Evolutionary conservation across 768 basidiomycete species (phyloP).

Genomic region (Lepiota brunneoincarnata): DNA sequence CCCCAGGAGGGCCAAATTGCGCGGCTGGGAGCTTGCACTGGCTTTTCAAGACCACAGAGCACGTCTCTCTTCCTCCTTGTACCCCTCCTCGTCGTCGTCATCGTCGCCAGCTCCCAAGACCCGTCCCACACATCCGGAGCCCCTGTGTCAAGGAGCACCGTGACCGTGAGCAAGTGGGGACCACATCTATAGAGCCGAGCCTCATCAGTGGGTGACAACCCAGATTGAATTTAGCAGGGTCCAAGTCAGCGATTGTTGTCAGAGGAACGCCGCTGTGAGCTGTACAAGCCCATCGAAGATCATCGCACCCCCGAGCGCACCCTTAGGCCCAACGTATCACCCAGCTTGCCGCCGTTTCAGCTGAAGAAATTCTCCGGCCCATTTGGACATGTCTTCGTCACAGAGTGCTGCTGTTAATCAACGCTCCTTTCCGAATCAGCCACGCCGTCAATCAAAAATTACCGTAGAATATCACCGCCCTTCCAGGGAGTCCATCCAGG

Average conservation of each 20-base stretch:
- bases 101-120: neutral
- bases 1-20: neutral
- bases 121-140: neutral
- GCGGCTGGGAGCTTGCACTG: neutral
- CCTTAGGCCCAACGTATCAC: neutral
- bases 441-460: constrained; percentile 54
- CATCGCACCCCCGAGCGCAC: neutral
- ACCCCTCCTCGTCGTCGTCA: neutral
- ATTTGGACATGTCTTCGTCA: constrained; percentile 37
- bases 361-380: neutral
- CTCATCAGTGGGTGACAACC: neutral
- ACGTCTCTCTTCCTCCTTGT: no score
- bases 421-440: constrained; percentile 38
- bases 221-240: neutral
- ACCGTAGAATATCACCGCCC: constrained; percentile 78
- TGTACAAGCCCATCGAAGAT: neutral
- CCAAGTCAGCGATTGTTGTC: constrained; percentile 6
- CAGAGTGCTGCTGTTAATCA: constrained; percentile 46
- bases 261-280: neutral
- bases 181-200: neutral
- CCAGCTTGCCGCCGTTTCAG: no score
- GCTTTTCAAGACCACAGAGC: neutral
- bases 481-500: constrained; percentile 71
- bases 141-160: neutral
- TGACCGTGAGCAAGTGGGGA: constrained; percentile 1